Evolutionary conservation across 1,284 basidiomycete genomes (phyloP).

Genomic region (Ceratobasidium sp.): DNA sequence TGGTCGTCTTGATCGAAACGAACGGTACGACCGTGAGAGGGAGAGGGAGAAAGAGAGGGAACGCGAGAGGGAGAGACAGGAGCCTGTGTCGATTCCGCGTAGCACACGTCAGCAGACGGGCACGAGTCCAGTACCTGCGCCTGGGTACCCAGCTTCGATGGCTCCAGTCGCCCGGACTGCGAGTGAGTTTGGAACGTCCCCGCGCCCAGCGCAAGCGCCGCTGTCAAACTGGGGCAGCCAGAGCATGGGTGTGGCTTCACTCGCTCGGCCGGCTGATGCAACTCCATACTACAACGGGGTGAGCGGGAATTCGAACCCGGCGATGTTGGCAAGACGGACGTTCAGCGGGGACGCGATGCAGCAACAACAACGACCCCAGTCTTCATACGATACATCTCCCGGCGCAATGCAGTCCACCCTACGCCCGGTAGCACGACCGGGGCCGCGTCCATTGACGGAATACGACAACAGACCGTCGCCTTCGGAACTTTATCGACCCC

Average conservation of each 20-base stretch:
- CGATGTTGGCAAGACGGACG: constrained; percentile 14
- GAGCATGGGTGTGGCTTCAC: background rate
- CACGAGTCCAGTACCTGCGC: constrained; percentile 16
- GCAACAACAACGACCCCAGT: constrained; percentile 24
- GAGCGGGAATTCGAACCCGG: background rate
- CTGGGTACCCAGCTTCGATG: constrained; percentile 1
- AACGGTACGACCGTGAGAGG: constrained; percentile 15
- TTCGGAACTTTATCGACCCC: constrained; percentile 29
- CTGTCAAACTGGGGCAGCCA: constrained; percentile 20
- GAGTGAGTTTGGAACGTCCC: constrained; percentile 37
- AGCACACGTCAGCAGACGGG: constrained; percentile 15
- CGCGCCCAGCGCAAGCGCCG: constrained; percentile 14
- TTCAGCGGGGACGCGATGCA: constrained; percentile 19
- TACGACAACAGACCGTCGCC: constrained; percentile 27
- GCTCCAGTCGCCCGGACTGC: background rate
- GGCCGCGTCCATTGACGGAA: constrained; percentile 28
- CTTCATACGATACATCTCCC: constrained; percentile 17
- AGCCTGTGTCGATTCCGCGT: background rate
- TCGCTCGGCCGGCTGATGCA: constrained; percentile 10
- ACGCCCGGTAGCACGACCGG: background rate
- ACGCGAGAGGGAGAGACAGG: constrained; percentile 14
- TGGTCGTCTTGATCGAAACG: constrained; percentile 9
- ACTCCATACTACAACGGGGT: constrained; percentile 6
- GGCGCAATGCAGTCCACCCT: background rate
- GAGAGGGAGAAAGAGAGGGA: constrained; percentile 1